Conservation (phyloP, 2,329 filamentous ascomycete genomes). For the Lachnum nothofagi region DNA sequence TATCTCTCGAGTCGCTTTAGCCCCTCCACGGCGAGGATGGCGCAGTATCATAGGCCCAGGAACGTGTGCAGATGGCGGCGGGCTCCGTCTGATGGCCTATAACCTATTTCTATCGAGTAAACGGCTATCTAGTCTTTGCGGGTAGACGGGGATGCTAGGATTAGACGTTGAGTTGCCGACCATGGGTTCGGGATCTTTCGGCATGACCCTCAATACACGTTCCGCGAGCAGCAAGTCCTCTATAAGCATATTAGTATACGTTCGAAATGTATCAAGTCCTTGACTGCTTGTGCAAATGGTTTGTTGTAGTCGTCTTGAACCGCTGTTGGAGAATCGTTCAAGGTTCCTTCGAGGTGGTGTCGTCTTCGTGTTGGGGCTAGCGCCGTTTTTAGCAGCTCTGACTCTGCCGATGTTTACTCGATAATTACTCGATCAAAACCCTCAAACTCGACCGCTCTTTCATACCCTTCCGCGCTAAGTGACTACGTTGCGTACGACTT, state of each 20-base stretch:
- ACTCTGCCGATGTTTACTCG: constrained; percentile 12
- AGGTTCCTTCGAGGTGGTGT: too few relatives aligned
- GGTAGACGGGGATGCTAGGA: neutral
- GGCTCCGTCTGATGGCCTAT: constrained; percentile 3
- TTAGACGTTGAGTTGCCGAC: neutral
- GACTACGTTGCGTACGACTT: neutral
- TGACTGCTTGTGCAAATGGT: too few relatives aligned
- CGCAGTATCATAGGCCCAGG: neutral
- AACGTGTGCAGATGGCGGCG: neutral
- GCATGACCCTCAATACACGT: neutral
- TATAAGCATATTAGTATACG: neutral
- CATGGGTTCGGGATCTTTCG: neutral
- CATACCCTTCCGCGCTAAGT: neutral
- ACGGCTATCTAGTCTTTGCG: neutral
- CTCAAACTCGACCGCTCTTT: neutral
- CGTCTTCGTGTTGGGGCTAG: neutral
- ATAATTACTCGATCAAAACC: constrained; percentile 20
- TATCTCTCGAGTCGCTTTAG: constrained; percentile 14
- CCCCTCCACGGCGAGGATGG: neutral
- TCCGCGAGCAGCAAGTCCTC: neutral
- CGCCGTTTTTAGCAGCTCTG: neutral
- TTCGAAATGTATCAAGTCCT: neutral
- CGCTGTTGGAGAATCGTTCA: too few relatives aligned
- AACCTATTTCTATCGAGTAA: constrained; percentile 23
- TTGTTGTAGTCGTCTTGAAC: too few relatives aligned